Evolutionary conservation across 805 yeast species (phyloP).

Genomic region (Ogataea ganodermae): DNA sequence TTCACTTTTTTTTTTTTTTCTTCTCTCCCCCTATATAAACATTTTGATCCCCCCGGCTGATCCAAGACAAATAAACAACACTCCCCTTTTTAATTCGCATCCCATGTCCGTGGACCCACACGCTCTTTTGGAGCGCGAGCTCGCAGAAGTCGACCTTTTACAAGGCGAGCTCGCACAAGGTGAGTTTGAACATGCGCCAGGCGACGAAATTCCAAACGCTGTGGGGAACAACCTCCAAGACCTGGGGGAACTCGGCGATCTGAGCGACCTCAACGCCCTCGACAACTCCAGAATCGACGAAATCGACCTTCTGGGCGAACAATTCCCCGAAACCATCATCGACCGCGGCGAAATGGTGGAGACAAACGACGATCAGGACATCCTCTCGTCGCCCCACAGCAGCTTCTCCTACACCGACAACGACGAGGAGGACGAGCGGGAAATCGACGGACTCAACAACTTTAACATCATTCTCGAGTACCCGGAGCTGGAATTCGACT

Average conservation of each 20-base stretch:
- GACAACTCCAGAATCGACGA: constrained; percentile 21
- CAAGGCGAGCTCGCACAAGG: too few species aligned
- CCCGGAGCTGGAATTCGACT: constrained; percentile 48
- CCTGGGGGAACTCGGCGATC: too few species aligned
- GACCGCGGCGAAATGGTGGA: constrained; percentile 37
- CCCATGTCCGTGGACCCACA: neutral
- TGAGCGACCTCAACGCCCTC: too few species aligned
- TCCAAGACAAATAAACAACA: too few species aligned
- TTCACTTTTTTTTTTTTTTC: neutral
- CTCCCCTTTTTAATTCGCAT: too few species aligned
- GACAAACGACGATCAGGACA: constrained; percentile 33
- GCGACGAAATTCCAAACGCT: too few species aligned
- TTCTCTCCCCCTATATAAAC: neutral
- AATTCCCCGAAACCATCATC: constrained; percentile 31
- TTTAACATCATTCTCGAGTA: constrained; percentile 36
- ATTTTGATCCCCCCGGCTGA: neutral
- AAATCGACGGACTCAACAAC: constrained; percentile 37
- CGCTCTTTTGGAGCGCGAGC: neutral
- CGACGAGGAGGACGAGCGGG: constrained; percentile 29
- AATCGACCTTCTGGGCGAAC: constrained; percentile 23
- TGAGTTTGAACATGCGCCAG: too few species aligned
- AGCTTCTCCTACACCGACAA: constrained; percentile 31
- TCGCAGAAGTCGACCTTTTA: neutral
- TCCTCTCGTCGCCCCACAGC: constrained; percentile 33
- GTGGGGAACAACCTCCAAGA: too few species aligned